These are phyloP conservation scores for Mucor indicus DNA, from an alignment of 371 early-diverging fungal species.

Conservation along the genomic window DNA sequence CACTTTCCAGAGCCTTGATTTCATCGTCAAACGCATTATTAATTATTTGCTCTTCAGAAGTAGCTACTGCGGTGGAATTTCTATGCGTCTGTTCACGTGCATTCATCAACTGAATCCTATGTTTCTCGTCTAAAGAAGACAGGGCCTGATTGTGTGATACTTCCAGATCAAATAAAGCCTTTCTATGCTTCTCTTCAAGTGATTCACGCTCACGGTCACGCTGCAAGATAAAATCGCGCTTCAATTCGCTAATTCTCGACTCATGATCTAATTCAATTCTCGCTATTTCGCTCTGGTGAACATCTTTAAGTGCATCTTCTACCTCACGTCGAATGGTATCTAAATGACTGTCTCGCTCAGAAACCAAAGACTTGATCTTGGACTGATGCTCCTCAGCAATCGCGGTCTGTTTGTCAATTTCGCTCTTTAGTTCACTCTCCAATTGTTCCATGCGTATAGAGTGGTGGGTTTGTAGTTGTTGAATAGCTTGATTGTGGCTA, in stretches of 20 bases:
- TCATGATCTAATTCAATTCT: conserved; percentile 16
- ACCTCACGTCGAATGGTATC: conserved; percentile 32
- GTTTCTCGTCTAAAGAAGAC: conserved; percentile 3
- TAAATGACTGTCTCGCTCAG: conserved; percentile 25
- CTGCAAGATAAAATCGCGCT: conserved; percentile 16
- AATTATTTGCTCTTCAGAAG: too few species aligned
- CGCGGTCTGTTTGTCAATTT: conserved; percentile 20
- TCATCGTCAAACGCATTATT: too few species aligned
- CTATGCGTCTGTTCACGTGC: not conserved
- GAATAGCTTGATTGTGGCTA: conserved; percentile 38
- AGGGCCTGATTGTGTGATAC: conserved; percentile 6
- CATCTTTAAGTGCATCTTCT: conserved; percentile 24
- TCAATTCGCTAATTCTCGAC: conserved; percentile 19
- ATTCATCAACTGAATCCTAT: not conserved
- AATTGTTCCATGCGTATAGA: conserved; percentile 23
- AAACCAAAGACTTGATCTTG: conserved; percentile 16
- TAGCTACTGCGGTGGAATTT: too few species aligned
- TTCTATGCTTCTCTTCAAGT: conserved; percentile 8
- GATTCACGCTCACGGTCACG: conserved; percentile 20
- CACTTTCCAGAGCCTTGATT: too few species aligned
- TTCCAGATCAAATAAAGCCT: conserved; percentile 11
- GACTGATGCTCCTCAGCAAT: conserved; percentile 22
- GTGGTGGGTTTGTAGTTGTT: conserved; percentile 37
- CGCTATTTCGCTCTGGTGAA: conserved; percentile 20
- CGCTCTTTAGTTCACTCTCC: conserved; percentile 24